Evolutionary conservation across 2,329 filamentous ascomycete species (phyloP), one percentile per base, ranked within the genome.

Genomic region (Hymenoscyphus repandus): DNA sequence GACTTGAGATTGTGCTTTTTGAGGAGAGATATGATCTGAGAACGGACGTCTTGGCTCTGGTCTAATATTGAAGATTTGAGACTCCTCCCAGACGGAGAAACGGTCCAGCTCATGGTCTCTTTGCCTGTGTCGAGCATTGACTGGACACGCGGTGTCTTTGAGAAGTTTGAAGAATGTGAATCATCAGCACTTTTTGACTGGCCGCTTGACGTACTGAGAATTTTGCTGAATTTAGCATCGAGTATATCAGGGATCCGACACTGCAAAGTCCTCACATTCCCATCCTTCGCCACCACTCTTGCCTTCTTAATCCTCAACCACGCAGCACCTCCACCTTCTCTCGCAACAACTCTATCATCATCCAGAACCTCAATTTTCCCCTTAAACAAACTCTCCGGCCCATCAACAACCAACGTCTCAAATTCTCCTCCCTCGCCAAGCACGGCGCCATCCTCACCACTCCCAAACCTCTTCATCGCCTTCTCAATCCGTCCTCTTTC

Each of bases 401-500:
- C 93, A 68, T 90, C 82, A 33, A 97, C 64, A 40, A 93, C 90
- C 47, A 97, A 72, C 30, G 90, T 97, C 76, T 97, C 93, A 68
- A 95, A 97, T 72, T 97, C 93, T 3, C 93, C 93, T 5, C 93
- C 93, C 67, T 97, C 93, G 1, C 93, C 93, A 15, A 97, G 71
- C 9, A 91, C 81, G 7, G 88, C 86, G 0, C 88, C 90, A 56
- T 76, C 72, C 53, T 79, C 73, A 62, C 71, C 72, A 54, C 77
- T 71, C 40, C 86, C 86, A 69, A 95, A 95, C 55, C 81, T 77
- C 45, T 74, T 71, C 65, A 89, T 75, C 1, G 82, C 75, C 37
- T 67, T 71, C 62, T 74, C 72, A 40, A 83, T 65, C 47, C 73
- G 70, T 36, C 63, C 64, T 39, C 76, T 72, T 5, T 75, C 78